Evolutionary conservation across 768 basidiomycete species (phyloP).

Genomic region (Royoungia palumana): DNA sequence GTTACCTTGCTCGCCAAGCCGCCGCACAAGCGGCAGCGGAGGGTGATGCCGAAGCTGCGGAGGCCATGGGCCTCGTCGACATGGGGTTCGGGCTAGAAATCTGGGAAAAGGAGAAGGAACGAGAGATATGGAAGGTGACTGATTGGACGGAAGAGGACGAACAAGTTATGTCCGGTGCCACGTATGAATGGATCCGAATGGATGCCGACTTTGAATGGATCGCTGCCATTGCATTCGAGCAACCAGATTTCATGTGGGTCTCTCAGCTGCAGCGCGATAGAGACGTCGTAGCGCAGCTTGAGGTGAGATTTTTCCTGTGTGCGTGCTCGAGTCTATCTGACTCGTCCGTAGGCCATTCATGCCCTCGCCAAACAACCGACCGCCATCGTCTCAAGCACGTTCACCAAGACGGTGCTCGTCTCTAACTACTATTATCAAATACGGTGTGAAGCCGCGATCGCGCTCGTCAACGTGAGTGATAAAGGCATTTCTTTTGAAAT

Average conservation of each 20-base stretch:
- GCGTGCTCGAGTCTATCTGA: constrained; percentile 2
- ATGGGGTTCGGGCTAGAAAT: constrained; percentile 91
- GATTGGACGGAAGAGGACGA: constrained; percentile 99
- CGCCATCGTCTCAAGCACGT: constrained; percentile 82
- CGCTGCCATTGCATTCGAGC: constrained; percentile 85
- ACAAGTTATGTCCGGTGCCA: constrained; percentile 87
- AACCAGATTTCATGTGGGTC: constrained; percentile 99
- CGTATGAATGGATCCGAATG: constrained; percentile 99
- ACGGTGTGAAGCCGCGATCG: constrained; percentile 89
- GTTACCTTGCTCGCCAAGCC: constrained; percentile 90
- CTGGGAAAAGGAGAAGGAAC: constrained; percentile 94
- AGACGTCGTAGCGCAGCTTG: constrained; percentile 95
- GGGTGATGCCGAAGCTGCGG: constrained; percentile 87
- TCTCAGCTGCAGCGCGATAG: constrained; percentile 92
- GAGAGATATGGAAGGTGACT: constrained; percentile 93
- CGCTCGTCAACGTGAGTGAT: constrained; percentile 69
- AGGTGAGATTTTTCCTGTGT: constrained; percentile 58
- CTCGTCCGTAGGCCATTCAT: constrained; percentile 73
- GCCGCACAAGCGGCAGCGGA: constrained; percentile 92
- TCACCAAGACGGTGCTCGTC: constrained; percentile 92
- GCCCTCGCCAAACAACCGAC: constrained; percentile 80
- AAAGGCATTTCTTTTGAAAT: constrained; percentile 2
- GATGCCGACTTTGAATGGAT: constrained; percentile 99
- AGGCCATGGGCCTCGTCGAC: constrained; percentile 91
- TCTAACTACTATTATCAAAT: constrained; percentile 96